Base-by-base conservation (phyloP, 352 stramenopile genomes). In the Globisporangium paddicum region DNA sequence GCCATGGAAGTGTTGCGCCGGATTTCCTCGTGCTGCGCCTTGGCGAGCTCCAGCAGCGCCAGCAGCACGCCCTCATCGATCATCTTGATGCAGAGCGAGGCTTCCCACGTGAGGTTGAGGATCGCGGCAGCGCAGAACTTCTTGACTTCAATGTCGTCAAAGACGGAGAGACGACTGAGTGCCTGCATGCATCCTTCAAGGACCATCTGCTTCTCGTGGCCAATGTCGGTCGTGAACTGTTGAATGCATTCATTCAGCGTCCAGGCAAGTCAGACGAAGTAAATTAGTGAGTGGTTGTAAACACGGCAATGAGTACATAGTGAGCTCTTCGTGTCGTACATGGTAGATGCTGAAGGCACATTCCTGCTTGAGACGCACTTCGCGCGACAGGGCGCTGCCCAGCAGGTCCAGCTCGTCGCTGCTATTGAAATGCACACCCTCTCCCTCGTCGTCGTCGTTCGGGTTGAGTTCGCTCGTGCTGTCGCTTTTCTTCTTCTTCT, bases 71-170 rank as follows among this genome's bases (percentile, higher is more conserved):
- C 85, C 62, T 95, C 85, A 23, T 93, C 78, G 3, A 89, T 76
- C 81, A 95, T 89, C 10, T 66, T 66, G 6, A 45, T 50, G 14
- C 69, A 71, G 14, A 90, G 63, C 38, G 60, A 57, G 2, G 51
- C 23, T 21, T 90, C 81, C 49, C 69, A 88, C 45, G 86, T 70
- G 16, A 96, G 61, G 44, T 96, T 96, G 30, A 92, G 54, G 49
- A 96, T 88, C 6, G 86, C 79, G 0, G 85, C 86, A 0, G 86
- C 77, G 56, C 86, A 95, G 46, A 89, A 93, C 6, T 82, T 82
- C 65, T 93, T 91, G 3, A 92, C 82, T 40, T 91, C 79, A 32
- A 84, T 65, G 55, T 94, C 82, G 50, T 95, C 86, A n/a, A 90
- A 90, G 5, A 86, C 68, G 6, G 78, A 81, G 9, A 96, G 69